Evolutionary conservation across 2,329 filamentous ascomycete species (phyloP), one percentile per base, ranked within the genome.

Genomic region (Penicillium sp.): DNA sequence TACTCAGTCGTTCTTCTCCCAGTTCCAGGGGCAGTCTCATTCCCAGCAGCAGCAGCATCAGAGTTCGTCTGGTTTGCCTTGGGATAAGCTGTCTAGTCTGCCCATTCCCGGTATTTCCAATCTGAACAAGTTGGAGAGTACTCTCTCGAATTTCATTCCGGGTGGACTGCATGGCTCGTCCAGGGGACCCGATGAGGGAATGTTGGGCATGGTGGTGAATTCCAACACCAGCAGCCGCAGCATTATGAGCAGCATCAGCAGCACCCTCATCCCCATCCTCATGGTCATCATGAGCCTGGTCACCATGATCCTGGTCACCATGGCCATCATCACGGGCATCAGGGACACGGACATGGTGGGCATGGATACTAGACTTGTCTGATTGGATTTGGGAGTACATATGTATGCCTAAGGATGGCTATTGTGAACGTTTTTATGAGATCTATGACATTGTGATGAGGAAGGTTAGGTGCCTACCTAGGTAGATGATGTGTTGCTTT

Each of bases 71-170:
- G 56, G 55, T 14, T 13, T 58, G 27, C 57, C 57, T 10, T 59
- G 57, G 57, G 50, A 59, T 18, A 58, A 57, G 20, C 39, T 63
- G 40, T 46, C 59, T 51, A 47, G 54, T 43, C 24, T 59, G 38
- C 49, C 62, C 46, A 36, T 65, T 50, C 28, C 59, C 1, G 69
- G 69, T 6, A 63, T 70, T 28, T 69, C 67, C 40, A 70, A 69
- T 40, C 51, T 66, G 11, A 54, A 54, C 39, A 69, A 67, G 37
- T 52, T 68, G 6, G 61, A 61, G 27, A 61, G 59, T 32, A 62
- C 58, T 6, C 57, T 67, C 36, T 62, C 66, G 3, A 55, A 53
- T 41, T 54, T 67, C 23, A 51, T 61, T 16, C 57, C 63, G 4
- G 60, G 63, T 18, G 61, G 62, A 2, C 51, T 55, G 9, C 54